These are phyloP conservation scores for Phytopythium chamaehyphon DNA, from an alignment of 352 stramenopile species.

Conservation along the genomic window DNA sequence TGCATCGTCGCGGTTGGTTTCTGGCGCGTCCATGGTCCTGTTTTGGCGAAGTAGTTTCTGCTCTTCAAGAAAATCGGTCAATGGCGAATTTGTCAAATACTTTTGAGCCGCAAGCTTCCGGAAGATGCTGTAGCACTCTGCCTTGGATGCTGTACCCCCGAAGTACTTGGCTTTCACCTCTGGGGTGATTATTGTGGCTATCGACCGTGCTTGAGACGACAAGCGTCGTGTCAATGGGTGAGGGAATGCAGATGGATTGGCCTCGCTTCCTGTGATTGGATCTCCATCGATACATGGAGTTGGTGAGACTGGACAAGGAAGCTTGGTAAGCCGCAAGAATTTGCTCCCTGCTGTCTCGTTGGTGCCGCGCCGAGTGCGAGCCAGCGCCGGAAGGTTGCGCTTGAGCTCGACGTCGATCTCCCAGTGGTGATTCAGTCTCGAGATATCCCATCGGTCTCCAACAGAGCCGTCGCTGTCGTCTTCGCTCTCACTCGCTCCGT, in stretches of 20 bases:
- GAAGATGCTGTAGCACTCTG: slow-evolving; percentile 62
- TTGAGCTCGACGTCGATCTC: slow-evolving; percentile 60
- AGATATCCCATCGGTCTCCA: slow-evolving; percentile 55
- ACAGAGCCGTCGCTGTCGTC: neutral
- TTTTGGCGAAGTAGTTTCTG: slow-evolving; percentile 12
- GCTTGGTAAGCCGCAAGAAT: slow-evolving; percentile 59
- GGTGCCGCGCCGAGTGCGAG: slow-evolving; percentile 38
- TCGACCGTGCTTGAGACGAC: slow-evolving; percentile 1
- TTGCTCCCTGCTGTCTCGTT: slow-evolving; percentile 51
- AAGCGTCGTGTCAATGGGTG: neutral
- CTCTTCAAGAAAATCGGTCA: slow-evolving; percentile 53
- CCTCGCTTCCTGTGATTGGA: slow-evolving; percentile 9
- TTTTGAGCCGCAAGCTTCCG: slow-evolving; percentile 63
- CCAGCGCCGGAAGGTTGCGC: slow-evolving; percentile 53
- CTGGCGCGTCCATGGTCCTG: slow-evolving; percentile 6
- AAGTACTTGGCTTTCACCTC: slow-evolving; percentile 74
- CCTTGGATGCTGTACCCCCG: slow-evolving; percentile 29
- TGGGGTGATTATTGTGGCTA: slow-evolving; percentile 26
- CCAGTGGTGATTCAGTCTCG: slow-evolving; percentile 67
- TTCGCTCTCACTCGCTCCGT: neutral
- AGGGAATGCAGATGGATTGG: neutral
- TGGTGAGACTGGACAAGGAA: slow-evolving; percentile 30
- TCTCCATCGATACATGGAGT: slow-evolving; percentile 9
- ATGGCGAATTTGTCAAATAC: slow-evolving; percentile 43
- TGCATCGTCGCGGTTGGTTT: slow-evolving; percentile 2